These are phyloP conservation scores for Thalassiosira exigua DNA, from an alignment of 352 stramenopile species.

Conservation along the genomic window DNA sequence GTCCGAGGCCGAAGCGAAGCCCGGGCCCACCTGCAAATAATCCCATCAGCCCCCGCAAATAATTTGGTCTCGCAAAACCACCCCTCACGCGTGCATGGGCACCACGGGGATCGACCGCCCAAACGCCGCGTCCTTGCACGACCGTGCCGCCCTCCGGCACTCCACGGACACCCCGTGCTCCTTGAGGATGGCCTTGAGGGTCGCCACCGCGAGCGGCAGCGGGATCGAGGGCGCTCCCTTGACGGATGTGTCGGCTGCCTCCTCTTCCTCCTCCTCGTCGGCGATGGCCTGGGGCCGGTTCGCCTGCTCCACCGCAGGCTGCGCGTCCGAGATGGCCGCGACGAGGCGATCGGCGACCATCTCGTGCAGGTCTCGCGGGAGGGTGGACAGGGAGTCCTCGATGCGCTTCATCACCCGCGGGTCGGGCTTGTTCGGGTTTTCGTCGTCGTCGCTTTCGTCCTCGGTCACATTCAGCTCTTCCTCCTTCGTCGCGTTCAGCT, in stretches of 20 bases:
- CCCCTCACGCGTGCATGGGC: conserved; percentile 38
- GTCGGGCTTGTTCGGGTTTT: conserved; percentile 54
- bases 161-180: conserved; percentile 46
- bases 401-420: conserved; percentile 77
- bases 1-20: background rate
- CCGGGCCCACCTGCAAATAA: background rate
- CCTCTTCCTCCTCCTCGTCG: background rate
- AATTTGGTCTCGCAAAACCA: background rate
- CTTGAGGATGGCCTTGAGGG: conserved; percentile 45
- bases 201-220: conserved; percentile 47
- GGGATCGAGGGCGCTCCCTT: too few relatives aligned
- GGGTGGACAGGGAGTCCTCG: conserved; percentile 66
- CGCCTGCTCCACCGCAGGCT: conserved; percentile 39
- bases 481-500: conserved; percentile 33
- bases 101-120: conserved; percentile 37
- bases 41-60: background rate
- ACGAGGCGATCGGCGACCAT: conserved; percentile 79
- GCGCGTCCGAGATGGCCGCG: conserved; percentile 63
- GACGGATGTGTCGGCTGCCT: background rate
- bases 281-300: background rate
- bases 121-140: conserved; percentile 19
- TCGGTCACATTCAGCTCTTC: too few relatives aligned
- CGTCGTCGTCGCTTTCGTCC: background rate
- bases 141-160: conserved; percentile 19
- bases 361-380: conserved; percentile 79